A percentile compares a stretch with the other conserved stretches of the same genome.
These are phyloP conservation scores for Lanmaoa pseudosensibilis DNA, from an alignment of 768 basidiomycete genomes.

Conservation along the genomic window DNA sequence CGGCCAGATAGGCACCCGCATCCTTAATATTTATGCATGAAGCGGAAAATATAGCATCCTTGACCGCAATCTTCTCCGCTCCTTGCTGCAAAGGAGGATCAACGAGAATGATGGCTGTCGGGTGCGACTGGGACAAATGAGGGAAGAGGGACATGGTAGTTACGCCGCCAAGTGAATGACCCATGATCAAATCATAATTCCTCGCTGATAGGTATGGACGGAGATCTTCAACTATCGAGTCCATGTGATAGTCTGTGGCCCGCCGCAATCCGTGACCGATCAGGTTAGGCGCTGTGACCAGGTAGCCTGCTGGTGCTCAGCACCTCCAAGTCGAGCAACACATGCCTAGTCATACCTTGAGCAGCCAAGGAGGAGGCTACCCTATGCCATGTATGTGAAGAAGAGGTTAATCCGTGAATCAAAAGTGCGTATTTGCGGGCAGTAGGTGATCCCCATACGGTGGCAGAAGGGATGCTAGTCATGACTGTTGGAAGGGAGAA, in stretches of 20 bases:
- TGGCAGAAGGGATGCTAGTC: conserved; percentile 7
- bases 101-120: neutral
- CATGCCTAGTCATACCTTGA: conserved; percentile 12
- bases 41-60: neutral
- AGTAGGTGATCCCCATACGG: conserved; percentile 18
- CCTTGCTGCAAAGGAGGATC: neutral
- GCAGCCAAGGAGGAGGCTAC: conserved; percentile 3
- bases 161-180: conserved; percentile 19
- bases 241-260: neutral
- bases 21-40: neutral
- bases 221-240: conserved; percentile 13
- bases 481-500: neutral
- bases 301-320: conserved; percentile 13
- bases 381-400: conserved; percentile 19
- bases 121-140: neutral
- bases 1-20: neutral
- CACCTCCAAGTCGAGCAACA: neutral
- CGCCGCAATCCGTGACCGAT: neutral
- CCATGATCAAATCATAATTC: conserved; percentile 18
- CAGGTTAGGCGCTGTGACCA: conserved; percentile 23
- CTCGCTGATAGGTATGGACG: conserved; percentile 9
- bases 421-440: conserved; percentile 9
- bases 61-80: neutral
- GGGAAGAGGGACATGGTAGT: conserved; percentile 15
- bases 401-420: conserved; percentile 10